Percentiles rank a stretch among this genome's conserved stretches.
These are phyloP conservation scores for Brasenia schreberi DNA, from an alignment of 164 flowering plant species.

Conservation along the genomic window DNA sequence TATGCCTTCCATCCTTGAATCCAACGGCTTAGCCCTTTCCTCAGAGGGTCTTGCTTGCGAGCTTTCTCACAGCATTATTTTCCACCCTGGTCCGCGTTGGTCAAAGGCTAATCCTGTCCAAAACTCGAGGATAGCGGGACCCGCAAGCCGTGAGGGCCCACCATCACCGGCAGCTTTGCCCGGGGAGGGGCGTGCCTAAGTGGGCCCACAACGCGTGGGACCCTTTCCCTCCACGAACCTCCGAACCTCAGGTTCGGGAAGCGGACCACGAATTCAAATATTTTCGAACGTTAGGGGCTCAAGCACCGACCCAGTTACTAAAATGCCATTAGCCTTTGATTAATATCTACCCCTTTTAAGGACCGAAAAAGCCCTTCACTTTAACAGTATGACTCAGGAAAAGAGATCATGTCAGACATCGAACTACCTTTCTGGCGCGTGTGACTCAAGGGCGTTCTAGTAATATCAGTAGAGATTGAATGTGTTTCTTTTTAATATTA, in stretches of 20 bases:
- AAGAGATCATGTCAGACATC: background rate
- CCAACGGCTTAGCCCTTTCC: no score
- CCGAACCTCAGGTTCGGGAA: constrained; percentile 21
- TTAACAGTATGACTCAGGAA: background rate
- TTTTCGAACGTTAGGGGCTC: constrained; percentile 16
- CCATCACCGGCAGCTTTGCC: background rate
- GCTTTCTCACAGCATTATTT: no score
- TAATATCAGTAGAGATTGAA: no score
- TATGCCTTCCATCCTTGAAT: no score
- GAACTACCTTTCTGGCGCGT: background rate
- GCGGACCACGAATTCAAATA: constrained; percentile 25
- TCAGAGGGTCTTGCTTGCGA: no score
- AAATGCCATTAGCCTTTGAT: background rate
- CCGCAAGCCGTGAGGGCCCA: background rate
- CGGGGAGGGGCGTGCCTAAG: background rate
- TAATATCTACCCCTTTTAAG: no score
- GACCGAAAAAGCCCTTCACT: no score
- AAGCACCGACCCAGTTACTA: background rate
- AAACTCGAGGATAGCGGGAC: background rate
- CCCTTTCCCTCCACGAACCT: background rate
- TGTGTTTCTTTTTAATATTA: no score
- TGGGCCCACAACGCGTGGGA: background rate
- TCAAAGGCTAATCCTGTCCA: no score
- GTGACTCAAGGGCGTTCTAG: background rate
- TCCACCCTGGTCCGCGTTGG: no score